Conservation (phyloP, 2,329 filamentous ascomycete genomes). For the Phyllosticta citribraziliensis region DNA sequence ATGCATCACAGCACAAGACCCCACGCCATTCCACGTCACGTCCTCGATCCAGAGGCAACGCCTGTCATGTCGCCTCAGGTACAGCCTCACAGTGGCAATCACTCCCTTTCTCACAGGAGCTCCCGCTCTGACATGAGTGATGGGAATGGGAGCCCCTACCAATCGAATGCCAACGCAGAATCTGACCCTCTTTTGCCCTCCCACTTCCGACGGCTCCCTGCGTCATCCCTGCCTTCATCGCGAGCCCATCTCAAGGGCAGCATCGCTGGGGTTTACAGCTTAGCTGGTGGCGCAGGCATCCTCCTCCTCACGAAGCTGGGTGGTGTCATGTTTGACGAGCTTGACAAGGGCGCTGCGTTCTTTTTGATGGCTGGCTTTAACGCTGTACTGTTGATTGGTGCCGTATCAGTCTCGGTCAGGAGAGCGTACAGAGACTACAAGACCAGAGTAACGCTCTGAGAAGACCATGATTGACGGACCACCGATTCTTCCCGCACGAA, state of each 20-base stretch:
- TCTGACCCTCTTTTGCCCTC: constrained; percentile 11
- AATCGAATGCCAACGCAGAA: not conserved
- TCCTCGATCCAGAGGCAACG: constrained; percentile 9
- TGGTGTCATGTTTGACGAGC: constrained; percentile 71
- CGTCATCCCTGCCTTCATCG: constrained; percentile 13
- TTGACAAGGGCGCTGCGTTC: constrained; percentile 71
- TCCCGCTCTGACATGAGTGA: not conserved
- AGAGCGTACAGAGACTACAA: not conserved
- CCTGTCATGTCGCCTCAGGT: constrained; percentile 16
- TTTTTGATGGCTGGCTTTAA: constrained; percentile 93
- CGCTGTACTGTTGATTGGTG: constrained; percentile 52
- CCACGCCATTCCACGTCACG: not conserved
- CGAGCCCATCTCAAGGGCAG: constrained; percentile 71
- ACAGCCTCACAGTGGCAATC: constrained; percentile 20
- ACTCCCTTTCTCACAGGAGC: constrained; percentile 6
- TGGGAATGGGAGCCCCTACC: not conserved
- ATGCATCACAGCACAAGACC: not conserved
- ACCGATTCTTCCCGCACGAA: not conserved
- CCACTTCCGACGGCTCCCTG: constrained; percentile 5
- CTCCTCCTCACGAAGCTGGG: constrained; percentile 85
- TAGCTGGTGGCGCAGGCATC: constrained; percentile 84
- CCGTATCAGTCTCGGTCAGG: constrained; percentile 14
- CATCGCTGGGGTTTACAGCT: constrained; percentile 87
- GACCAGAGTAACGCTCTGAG: constrained; percentile 4
- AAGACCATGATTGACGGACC: not conserved